Base-by-base conservation (phyloP, 1,139 yeast species). In the Lodderomyces beijingensis region DNA sequence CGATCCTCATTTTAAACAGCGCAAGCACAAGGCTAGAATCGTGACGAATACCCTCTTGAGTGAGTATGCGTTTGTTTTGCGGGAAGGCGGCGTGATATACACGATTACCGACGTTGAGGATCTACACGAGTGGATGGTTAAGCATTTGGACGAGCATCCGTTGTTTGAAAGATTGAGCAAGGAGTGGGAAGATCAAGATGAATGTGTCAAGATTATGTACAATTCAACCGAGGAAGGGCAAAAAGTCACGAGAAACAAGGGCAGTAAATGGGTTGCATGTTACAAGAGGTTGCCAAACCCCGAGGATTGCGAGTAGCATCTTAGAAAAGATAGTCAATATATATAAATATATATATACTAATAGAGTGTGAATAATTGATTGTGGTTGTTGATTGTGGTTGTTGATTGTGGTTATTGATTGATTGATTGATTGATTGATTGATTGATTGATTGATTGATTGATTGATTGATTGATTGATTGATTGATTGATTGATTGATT, bases 31-130 rank as follows among this genome's bases (percentile, higher is more conserved):
- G 66, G 97, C 97, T 6, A 74, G 99, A 65, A 91, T 91, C 49
- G 77, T 91, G 44, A 89, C 98, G 39, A 80, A 78, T 40, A 91
- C 97, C 1, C 65, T 91, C 41, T 68, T 88, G 37, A 76, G 93
- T 22, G 98, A 91, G 56, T 91, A 91, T 53, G 98, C 98, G 3
- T 93, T 77, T 53, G 95, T 83, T 7, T 68, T 91, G 49, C 77
- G 68, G 47, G 95, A 86, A 39, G 94, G 87, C 19, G 99, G 98
- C 4, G 65, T 89, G 12, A 62, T 89, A 18, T 93, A 91, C 57
- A 91, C 98, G 3, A 91, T 91, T 46, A 93, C 99, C 1, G 99
- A 91, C 56, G 99, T 91, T 30, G 73, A 80, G 50, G 98, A 91
- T 55, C 67, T 93, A 44, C 97, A 91, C 55, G 67, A 79, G 25